A percentile compares a stretch with the other conserved stretches of the same genome.
These are phyloP conservation scores for Elongisporangium undulatum DNA, from an alignment of 352 stramenopile species.

Conservation along the genomic window DNA sequence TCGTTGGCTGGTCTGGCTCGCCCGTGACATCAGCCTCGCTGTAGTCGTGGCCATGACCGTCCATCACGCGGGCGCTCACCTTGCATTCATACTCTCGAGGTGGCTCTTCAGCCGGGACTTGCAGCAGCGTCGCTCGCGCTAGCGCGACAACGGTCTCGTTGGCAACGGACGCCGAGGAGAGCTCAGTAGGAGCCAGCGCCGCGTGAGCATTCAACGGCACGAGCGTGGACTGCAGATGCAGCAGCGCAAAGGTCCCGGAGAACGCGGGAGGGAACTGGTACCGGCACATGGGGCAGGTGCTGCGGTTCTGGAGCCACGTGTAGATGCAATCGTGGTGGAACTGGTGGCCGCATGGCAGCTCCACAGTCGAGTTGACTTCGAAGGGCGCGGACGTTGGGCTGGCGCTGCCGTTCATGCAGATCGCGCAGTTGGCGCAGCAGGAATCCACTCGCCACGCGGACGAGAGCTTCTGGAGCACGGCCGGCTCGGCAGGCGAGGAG, in stretches of 20 bases:
- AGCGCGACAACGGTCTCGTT: conserved; percentile 35
- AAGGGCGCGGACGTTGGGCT: conserved; percentile 29
- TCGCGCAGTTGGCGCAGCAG: conserved; percentile 48
- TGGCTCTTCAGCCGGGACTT: conserved; percentile 34
- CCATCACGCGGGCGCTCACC: conserved; percentile 40
- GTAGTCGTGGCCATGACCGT: conserved; percentile 4
- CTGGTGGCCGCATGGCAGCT: conserved; percentile 84
- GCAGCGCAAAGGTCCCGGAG: conserved; percentile 42
- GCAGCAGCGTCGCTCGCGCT: conserved; percentile 41
- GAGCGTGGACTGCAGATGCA: conserved; percentile 35
- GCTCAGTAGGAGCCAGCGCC: conserved; percentile 12
- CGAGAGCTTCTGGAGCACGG: conserved; percentile 30
- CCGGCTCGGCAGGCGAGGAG: conserved; percentile 33
- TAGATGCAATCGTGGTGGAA: conserved; percentile 92
- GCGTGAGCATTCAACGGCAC: conserved; percentile 22
- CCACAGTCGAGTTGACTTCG: conserved; percentile 28
- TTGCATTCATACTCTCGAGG: conserved; percentile 46
- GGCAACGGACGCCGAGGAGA: conserved; percentile 21
- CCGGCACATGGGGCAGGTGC: conserved; percentile 91
- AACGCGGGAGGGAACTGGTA: conserved; percentile 75
- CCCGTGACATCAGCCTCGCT: background rate
- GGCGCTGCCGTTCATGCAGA: conserved; percentile 86
- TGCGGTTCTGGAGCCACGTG: conserved; percentile 88
- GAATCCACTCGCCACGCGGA: conserved; percentile 14
- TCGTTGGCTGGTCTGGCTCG: background rate